A percentile compares a stretch with the other conserved stretches of the same genome.
Evolutionary conservation across 352 stramenopile genomes (phyloP).

Genomic region (Phytopythium aichiense): DNA sequence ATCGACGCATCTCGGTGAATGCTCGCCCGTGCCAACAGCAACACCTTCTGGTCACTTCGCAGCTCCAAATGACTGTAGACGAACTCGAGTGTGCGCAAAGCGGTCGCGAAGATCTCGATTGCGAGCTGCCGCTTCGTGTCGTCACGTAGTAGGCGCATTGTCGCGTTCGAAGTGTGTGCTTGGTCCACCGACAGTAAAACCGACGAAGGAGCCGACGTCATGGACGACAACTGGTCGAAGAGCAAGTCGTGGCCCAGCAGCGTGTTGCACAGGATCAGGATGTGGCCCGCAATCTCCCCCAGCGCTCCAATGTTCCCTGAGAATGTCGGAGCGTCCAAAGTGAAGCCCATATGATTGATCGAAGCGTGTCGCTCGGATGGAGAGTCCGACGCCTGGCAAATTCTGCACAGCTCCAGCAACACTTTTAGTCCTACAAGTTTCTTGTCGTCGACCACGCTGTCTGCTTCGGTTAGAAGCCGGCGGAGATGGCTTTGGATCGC

Average conservation of each 20-base stretch:
- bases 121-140: slow-evolving; percentile 47
- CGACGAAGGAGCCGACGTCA: neutral
- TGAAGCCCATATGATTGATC: slow-evolving; percentile 4
- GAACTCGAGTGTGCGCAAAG: slow-evolving; percentile 34
- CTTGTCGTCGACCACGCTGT: slow-evolving; percentile 67
- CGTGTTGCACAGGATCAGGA: slow-evolving; percentile 69
- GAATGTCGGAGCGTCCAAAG: slow-evolving; percentile 38
- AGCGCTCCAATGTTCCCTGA: slow-evolving; percentile 22
- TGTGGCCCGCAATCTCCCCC: slow-evolving; percentile 54
- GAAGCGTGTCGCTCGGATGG: neutral
- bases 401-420: slow-evolving; percentile 21
- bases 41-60: slow-evolving; percentile 59
- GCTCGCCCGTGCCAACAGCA: slow-evolving; percentile 45
- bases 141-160: slow-evolving; percentile 19
- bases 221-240: slow-evolving; percentile 12
- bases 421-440: slow-evolving; percentile 63
- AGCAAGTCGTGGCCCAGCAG: slow-evolving; percentile 51
- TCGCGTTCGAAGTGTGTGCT: neutral
- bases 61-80: slow-evolving; percentile 45
- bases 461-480: slow-evolving; percentile 44
- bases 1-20: slow-evolving; percentile 43
- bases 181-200: neutral
- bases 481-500: slow-evolving; percentile 63
- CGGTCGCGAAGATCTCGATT: slow-evolving; percentile 45
- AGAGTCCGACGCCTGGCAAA: neutral